A percentile compares a stretch with the other conserved stretches of the same genome.
phyloP scores from a whole-genome alignment of 148 eudicot genomes.

The Amaranthus palmeri region DNA sequence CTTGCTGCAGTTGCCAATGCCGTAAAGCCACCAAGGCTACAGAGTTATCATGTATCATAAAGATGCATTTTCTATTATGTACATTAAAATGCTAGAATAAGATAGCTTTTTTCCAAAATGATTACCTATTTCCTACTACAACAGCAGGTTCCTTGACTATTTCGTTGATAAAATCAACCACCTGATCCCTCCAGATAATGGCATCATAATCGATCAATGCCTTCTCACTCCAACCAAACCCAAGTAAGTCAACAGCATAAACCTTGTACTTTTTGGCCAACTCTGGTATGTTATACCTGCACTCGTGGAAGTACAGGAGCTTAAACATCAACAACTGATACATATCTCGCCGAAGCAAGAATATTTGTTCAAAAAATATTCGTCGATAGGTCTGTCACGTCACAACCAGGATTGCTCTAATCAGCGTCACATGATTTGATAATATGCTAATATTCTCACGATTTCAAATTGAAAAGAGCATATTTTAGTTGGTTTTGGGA shows the following conservation, averaged over 20 bases:
- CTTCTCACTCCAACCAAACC: conserved; percentile 99
- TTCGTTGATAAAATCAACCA: conserved; percentile 82
- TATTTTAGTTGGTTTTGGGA: too few relatives aligned
- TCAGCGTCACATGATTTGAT: too few relatives aligned
- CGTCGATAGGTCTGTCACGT: too few relatives aligned
- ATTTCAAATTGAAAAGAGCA: too few relatives aligned
- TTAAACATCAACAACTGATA: background rate
- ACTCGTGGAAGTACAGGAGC: conserved; percentile 5
- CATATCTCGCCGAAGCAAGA: background rate
- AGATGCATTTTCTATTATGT: background rate
- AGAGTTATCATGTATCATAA: background rate
- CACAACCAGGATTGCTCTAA: too few relatives aligned
- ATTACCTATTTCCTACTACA: conserved; percentile 88
- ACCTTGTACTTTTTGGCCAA: conserved; percentile 91
- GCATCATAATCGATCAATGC: conserved; percentile 93
- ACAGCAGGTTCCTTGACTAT: conserved; percentile 81
- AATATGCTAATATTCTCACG: too few relatives aligned
- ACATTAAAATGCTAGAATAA: background rate
- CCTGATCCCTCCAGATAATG: conserved; percentile 87
- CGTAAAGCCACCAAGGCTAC: conserved; percentile 96
- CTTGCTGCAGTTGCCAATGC: conserved; percentile 83
- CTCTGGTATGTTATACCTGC: conserved; percentile 95
- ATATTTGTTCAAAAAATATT: background rate
- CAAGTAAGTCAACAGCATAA: conserved; percentile 88
- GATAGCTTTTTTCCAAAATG: background rate